Conservation (phyloP, 2,329 filamentous ascomycete genomes). For the Dactylonectria estremocensis region DNA sequence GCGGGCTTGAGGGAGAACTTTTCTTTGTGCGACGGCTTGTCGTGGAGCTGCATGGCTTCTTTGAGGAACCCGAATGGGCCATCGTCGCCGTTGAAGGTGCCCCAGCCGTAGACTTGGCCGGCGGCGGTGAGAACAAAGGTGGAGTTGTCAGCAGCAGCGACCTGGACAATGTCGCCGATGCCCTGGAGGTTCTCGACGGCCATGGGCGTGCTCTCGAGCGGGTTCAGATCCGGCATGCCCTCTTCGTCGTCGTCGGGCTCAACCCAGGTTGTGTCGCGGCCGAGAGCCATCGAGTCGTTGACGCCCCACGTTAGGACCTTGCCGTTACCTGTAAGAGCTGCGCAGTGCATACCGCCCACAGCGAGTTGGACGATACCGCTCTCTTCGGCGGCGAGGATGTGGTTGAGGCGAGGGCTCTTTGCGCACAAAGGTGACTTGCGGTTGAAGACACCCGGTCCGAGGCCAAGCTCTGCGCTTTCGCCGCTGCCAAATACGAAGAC, state of each 20-base stretch:
- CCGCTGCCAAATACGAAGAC: too few species aligned
- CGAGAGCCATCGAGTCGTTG: conserved; percentile 83
- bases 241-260: conserved; percentile 64
- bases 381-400: too few species aligned
- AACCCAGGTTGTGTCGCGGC: conserved; percentile 76
- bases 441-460: too few species aligned
- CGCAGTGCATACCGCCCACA: conserved; percentile 82
- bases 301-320: conserved; percentile 86
- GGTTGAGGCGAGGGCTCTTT: too few species aligned
- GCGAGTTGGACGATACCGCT: too few species aligned
- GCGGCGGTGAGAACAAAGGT: conserved; percentile 79
- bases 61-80: too few species aligned
- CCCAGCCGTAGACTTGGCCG: conserved; percentile 82
- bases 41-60: conserved; percentile 46
- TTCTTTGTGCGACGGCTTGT: conserved; percentile 51
- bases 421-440: too few species aligned
- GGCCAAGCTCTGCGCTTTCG: too few species aligned
- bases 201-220: conserved; percentile 60
- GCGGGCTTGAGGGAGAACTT: conserved; percentile 21
- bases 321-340: conserved; percentile 81
- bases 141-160: conserved; percentile 78
- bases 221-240: conserved; percentile 68
- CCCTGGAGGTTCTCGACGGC: too few species aligned
- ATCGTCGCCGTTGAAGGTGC: conserved; percentile 69
- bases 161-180: conserved; percentile 54